phyloP scores from a whole-genome alignment of 2,329 filamentous ascomycete genomes.

The Pyrenophora teres region DNA sequence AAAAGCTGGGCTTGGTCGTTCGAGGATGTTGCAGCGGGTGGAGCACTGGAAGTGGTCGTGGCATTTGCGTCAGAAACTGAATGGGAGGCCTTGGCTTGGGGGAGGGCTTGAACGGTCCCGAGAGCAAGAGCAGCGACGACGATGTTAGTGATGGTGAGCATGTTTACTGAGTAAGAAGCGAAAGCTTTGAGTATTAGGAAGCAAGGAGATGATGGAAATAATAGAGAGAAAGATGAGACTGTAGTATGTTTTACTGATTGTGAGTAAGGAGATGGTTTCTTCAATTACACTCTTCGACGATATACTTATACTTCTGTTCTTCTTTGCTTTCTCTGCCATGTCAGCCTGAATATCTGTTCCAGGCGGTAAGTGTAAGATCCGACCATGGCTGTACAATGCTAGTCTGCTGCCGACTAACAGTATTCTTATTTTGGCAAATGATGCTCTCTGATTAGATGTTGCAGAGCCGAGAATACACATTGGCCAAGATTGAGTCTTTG shows the following conservation, averaged over 20 bases:
- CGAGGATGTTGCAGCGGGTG: slow-evolving; percentile 14
- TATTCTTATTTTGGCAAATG: slow-evolving; percentile 19
- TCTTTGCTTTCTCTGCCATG: neutral
- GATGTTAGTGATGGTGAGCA: slow-evolving; percentile 43
- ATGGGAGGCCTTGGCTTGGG: slow-evolving; percentile 22
- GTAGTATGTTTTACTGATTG: slow-evolving; percentile 33
- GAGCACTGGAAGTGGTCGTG: slow-evolving; percentile 6
- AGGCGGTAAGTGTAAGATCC: slow-evolving; percentile 15
- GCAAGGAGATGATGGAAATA: slow-evolving; percentile 19
- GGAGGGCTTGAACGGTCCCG: slow-evolving; percentile 39
- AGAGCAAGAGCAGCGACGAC: slow-evolving; percentile 41
- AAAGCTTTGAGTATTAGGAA: slow-evolving; percentile 24
- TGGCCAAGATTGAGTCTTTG: slow-evolving; percentile 8
- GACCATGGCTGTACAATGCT: slow-evolving; percentile 18
- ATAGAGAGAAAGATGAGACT: slow-evolving; percentile 23
- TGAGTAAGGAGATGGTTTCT: slow-evolving; percentile 34
- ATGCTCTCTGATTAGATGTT: slow-evolving; percentile 18
- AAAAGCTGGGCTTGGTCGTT: slow-evolving; percentile 33
- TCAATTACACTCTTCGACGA: slow-evolving; percentile 1
- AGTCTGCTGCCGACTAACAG: slow-evolving; percentile 11
- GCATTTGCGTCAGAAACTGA: neutral
- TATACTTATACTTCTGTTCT: slow-evolving; percentile 34
- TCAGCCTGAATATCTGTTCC: neutral
- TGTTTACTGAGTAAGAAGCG: slow-evolving; percentile 36
- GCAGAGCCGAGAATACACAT: slow-evolving; percentile 17